Evolutionary conservation across 768 basidiomycete species (phyloP), one percentile per base, ranked within the genome.

Genomic region (Tylopilus sp.): DNA sequence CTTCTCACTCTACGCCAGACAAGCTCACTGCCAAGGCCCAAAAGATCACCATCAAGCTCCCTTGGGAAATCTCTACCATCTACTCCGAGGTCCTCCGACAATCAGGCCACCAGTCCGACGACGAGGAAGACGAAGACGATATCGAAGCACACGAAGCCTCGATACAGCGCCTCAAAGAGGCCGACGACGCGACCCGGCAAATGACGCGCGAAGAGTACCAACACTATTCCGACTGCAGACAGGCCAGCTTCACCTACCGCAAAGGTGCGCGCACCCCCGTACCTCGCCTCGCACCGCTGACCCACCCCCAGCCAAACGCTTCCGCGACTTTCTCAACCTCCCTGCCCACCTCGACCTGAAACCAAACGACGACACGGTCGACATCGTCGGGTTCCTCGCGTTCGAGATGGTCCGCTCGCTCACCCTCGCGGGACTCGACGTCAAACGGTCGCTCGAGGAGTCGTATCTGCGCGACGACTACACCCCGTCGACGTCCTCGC

Each of bases 181-280:
- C 93, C 3, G 95, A 98, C 71, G 92, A 94, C 57, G 87, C 92
- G 12, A 98, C 95, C 2, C 81, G 91, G 41, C 84, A 92, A 72
- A 98, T 98, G 95, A 95, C 93, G 9, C 81, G 90, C 61, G 95
- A 98, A 67, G 92, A 98, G 63, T 98, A 98, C 68, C 89, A 95
- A 54, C 93, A 94, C 66, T 97, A 97, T 66, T 94, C 94, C 4
- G 93, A 96, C 67, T 97, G 94, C 73, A 82, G 95, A 53, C 95
- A 97, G 69, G 95, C 95, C 0, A 92, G 92, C 16, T 98, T 98
- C 69, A 97, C 95, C 1, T 97, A 95, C 69, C 85, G 94, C 49
- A 98, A 98, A 85, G 88, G 94, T 91, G 41, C 29, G 74, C 69
- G 3, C 9, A 17, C n/a, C 24, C 4, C 6, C 25, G 3, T 0